Conservation (phyloP, 257 asterid species). For the Ajuga chamaepitys region DNA sequence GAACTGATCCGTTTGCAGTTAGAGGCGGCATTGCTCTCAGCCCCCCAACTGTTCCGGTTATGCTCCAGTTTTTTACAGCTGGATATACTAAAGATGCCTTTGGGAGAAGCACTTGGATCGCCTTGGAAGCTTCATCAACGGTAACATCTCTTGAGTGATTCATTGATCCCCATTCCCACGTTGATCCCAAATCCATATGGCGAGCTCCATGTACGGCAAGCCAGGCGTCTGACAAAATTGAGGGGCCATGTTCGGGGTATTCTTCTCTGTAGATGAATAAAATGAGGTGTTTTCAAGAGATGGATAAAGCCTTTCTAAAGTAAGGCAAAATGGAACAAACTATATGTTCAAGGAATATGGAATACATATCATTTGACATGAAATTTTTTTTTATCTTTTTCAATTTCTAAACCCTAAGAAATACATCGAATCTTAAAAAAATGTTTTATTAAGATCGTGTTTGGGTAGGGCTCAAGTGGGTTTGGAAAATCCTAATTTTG, state of each 20-base stretch:
- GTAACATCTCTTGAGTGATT: constrained; percentile 55
- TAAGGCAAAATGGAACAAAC: too few relatives aligned
- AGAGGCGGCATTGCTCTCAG: constrained; percentile 90
- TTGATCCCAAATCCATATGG: constrained; percentile 63
- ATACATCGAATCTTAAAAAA: too few relatives aligned
- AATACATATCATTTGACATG: not conserved
- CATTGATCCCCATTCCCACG: constrained; percentile 91
- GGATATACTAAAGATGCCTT: constrained; percentile 71
- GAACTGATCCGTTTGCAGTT: constrained; percentile 70
- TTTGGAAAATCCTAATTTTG: too few relatives aligned
- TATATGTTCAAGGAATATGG: too few relatives aligned
- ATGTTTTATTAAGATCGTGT: too few relatives aligned
- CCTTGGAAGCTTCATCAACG: constrained; percentile 49
- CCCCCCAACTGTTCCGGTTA: constrained; percentile 64
- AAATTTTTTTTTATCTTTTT: too few relatives aligned
- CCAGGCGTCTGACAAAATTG: constrained; percentile 90
- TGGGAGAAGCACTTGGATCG: constrained; percentile 52
- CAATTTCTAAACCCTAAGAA: too few relatives aligned
- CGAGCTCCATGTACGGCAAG: constrained; percentile 68
- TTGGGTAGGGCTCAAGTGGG: too few relatives aligned
- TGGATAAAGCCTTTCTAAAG: too few relatives aligned
- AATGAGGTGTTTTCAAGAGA: not conserved
- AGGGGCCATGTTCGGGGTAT: constrained; percentile 63
- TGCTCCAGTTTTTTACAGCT: constrained; percentile 48
- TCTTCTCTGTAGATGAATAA: constrained; percentile 44